A percentile compares a stretch with the other conserved stretches of the same genome.
These are phyloP conservation scores for Eucalyptus victrix DNA, from an alignment of 345 rosid genomes.

Conservation along the genomic window DNA sequence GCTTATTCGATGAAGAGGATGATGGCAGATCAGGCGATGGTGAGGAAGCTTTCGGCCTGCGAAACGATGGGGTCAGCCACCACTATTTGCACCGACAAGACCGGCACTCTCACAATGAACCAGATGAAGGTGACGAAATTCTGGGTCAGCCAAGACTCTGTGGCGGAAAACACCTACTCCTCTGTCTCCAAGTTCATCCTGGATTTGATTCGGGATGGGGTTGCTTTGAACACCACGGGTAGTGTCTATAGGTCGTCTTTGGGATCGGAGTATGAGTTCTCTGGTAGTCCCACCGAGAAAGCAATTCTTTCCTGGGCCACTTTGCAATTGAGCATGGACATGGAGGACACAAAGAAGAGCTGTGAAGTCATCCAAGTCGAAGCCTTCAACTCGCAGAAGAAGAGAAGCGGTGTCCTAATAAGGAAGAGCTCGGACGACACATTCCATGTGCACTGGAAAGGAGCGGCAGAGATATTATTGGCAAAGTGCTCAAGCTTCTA, in stretches of 20 bases:
- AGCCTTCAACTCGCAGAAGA: constrained; percentile 60
- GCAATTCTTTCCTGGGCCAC: constrained; percentile 69
- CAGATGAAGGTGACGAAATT: constrained; percentile 55
- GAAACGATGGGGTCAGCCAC: constrained; percentile 73
- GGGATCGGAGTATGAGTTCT: constrained; percentile 23
- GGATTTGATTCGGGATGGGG: constrained; percentile 44
- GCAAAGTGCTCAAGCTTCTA: constrained; percentile 55
- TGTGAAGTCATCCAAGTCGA: constrained; percentile 37
- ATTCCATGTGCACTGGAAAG: constrained; percentile 61
- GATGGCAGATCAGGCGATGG: too few relatives aligned
- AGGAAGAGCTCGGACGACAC: constrained; percentile 17
- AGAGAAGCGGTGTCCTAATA: constrained; percentile 45
- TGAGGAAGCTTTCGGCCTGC: too few relatives aligned
- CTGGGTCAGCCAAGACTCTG: constrained; percentile 37
- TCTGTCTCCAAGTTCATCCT: constrained; percentile 17
- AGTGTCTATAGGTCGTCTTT: constrained; percentile 18
- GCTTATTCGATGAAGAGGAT: too few relatives aligned
- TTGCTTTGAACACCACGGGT: constrained; percentile 55
- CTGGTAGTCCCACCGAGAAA: constrained; percentile 65
- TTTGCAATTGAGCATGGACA: constrained; percentile 19
- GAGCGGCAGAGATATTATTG: constrained; percentile 68
- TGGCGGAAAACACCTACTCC: neutral
- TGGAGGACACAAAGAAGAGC: constrained; percentile 17
- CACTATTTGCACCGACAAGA: constrained; percentile 62
- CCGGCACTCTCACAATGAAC: constrained; percentile 69